Base-by-base conservation (phyloP, 2,329 filamentous ascomycete species). In the Calonectria hawksworthii region DNA sequence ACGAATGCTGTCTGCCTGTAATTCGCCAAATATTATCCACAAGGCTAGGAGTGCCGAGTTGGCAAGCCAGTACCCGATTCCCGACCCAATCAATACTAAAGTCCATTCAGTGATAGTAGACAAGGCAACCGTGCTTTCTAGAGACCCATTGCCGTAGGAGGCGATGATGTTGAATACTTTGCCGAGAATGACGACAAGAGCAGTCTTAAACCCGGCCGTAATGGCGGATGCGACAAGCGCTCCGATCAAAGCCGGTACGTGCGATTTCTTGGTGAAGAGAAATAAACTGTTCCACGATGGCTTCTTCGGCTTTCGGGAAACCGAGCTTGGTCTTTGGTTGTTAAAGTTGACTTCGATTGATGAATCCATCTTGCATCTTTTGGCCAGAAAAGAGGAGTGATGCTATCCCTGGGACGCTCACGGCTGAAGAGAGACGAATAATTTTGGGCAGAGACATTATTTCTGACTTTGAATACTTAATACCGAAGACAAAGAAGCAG, bases 11-110 rank as follows among this genome's bases (percentile, higher is more conserved):
- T 90, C 90, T 0, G 94, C 95, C 78, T 98, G 95, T 2, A 95
- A 80, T 83, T 98, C 96, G 18, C 96, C 95, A 83, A 97, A 97
- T 0, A 90, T 83, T 36, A 96, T 87, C 92, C 96, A 98, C 0
- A 91, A 83, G 1, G 89, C 88, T 79, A 95, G 93, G 78, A 95
- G 94, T 2, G 89, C 82, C 4, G 91, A 90, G 78, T 94, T 93
- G 21, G 93, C 84, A 0, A 95, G 59, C 92, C 94, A 96, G 61
- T 91, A 92, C 0, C 86, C 90, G 0, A 87, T 83, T 0, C 94
- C 95, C 0, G 98, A 83, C 0, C 87, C 89, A 0, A 92, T 84
- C 54, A 98, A 85, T 32, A 92, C 89, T 32, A 93, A 78, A 61
- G 92, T 93, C 86, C 92, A 93, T 52, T 83, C 88, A 0, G 90